Evolutionary conservation across 176 grass and related monocot genomes (phyloP).

Genomic region (Dactylis glomerata): DNA sequence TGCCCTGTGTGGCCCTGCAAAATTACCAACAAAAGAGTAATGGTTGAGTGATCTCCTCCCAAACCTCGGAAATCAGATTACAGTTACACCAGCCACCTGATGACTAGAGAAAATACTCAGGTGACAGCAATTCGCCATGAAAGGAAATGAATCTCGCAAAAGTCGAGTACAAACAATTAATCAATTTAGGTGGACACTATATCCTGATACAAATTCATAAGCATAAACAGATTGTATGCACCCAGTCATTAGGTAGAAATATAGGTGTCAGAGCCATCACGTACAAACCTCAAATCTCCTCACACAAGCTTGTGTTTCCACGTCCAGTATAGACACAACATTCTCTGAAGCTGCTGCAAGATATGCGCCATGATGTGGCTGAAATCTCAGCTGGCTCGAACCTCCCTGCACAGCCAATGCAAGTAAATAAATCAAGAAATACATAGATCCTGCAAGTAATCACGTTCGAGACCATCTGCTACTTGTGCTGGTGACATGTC

Average conservation of each 20-base stretch:
- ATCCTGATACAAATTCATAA: not conserved
- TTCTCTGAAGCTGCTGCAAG: conserved; percentile 76
- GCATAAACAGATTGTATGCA: not conserved
- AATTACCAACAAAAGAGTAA: conserved; percentile 9
- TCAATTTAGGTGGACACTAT: not conserved
- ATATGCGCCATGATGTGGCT: conserved; percentile 62
- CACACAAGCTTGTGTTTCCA: conserved; percentile 69
- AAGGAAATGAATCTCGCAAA: not conserved
- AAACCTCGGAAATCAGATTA: not conserved
- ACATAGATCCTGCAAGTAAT: not conserved
- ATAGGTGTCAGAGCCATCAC: not conserved
- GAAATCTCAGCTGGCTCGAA: conserved; percentile 84
- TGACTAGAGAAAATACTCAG: not conserved
- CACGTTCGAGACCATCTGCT: conserved; percentile 8
- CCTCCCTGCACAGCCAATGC: conserved; percentile 56
- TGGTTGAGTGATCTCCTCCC: not conserved
- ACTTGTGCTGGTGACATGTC: conserved; percentile 1
- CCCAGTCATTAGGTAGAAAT: conserved; percentile 1
- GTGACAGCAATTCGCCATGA: not conserved
- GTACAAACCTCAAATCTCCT: conserved; percentile 51
- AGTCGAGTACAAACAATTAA: not conserved
- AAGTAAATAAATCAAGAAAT: conserved; percentile 27
- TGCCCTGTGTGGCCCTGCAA: conserved; percentile 64
- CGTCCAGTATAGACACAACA: conserved; percentile 75
- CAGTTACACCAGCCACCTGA: not conserved